Evolutionary conservation across 805 yeast genomes (phyloP), one percentile per base, ranked within the genome.

Genomic region (Kazachstania africana): DNA sequence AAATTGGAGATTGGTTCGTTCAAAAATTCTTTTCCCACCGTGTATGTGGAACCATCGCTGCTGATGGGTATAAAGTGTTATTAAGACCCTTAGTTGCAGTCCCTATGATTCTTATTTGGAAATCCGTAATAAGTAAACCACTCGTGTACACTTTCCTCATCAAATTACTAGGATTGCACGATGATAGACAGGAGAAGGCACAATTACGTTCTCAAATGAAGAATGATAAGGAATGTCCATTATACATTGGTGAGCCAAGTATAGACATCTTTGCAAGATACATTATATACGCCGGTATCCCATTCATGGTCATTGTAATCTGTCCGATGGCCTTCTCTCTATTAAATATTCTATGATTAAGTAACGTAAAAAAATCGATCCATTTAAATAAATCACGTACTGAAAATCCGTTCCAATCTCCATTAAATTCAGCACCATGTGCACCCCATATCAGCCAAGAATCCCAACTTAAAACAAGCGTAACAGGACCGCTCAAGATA

Each of bases 271-370:
- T 83, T 20, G 85, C 91, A 6, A 66, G 93, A 45, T 60, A 80
- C 38, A 57, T 79, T 13, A 81, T 85, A 1, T 88, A 88, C 55
- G 78, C 82, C 3, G 96, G 96, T 1, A 72, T 88, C 18, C 68
- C 93, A 0, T 48, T 63, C 19, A 55, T 68, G 16, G 78, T 79
- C 0, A 56, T 68, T 1, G 29, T 56, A 4, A 48, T 48, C 1
- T 56, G 61, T 30, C 57, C 63, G 1, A 19, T 43, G 4, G 33
- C 43, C 2, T 47, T 47, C 31, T 26, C 28, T 5, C 9, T 32
- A 8, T 14, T 39, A 24, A 26, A 27, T 20, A 13, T 36, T 12
- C 26, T 26, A 22, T 36, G 21, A 15, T 10, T 24, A 13, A 16
- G n/a, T n/a, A n/a, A n/a, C n/a, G n/a, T n/a, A n/a, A n/a, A n/a